These are phyloP conservation scores for Glycine soja DNA, from an alignment of 306 rosid genomes.

Conservation along the genomic window DNA sequence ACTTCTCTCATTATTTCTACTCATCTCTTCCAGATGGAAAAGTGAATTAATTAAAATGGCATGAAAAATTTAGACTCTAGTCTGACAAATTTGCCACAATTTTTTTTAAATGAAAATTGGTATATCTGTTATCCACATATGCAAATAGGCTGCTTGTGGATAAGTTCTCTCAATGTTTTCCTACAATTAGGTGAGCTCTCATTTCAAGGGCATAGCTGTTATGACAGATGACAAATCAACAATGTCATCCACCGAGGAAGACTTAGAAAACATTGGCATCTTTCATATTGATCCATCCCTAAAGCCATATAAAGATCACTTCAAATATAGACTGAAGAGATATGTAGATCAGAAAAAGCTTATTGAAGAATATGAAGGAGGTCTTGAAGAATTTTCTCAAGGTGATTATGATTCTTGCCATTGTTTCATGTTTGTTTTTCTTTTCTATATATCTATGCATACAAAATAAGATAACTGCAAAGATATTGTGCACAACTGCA, in stretches of 20 bases:
- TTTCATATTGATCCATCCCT: conserved; percentile 68
- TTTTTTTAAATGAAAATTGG: conserved; percentile 2
- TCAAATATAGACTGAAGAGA: conserved; percentile 68
- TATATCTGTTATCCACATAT: conserved; percentile 1
- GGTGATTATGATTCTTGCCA: conserved; percentile 58
- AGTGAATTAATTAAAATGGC: conserved; percentile 32
- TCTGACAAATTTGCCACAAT: background rate
- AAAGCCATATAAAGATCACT: conserved; percentile 71
- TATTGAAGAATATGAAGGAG: conserved; percentile 77
- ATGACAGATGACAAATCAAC: conserved; percentile 65
- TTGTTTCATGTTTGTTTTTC: conserved; percentile 21
- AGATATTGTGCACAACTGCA: conserved; percentile 22
- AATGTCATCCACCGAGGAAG: conserved; percentile 52
- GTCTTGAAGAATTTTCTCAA: conserved; percentile 79
- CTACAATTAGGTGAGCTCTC: conserved; percentile 56
- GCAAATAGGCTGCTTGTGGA: conserved; percentile 33
- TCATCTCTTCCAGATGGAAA: conserved; percentile 20
- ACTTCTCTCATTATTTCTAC: conserved; percentile 9
- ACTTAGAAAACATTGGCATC: conserved; percentile 62
- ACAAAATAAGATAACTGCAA: conserved; percentile 13
- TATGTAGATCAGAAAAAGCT: conserved; percentile 72
- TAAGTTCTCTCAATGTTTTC: conserved; percentile 47
- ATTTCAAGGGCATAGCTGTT: conserved; percentile 58
- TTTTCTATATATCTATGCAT: conserved; percentile 24
- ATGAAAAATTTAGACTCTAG: conserved; percentile 31